Base-by-base conservation (phyloP, 129 eudicot species). In the Escallonia rubra region DNA sequence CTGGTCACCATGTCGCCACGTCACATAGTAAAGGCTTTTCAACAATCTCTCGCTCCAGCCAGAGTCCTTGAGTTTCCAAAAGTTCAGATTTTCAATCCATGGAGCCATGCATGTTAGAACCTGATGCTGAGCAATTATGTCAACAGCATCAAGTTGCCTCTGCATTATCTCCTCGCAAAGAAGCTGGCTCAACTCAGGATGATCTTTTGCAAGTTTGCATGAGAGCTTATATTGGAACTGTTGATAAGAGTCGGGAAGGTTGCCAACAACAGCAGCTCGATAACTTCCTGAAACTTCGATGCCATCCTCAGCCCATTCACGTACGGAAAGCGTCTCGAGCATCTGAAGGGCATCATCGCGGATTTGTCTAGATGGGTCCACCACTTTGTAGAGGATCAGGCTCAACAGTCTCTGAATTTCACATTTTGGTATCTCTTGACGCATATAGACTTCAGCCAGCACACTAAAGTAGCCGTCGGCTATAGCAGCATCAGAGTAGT, bases 391-490 rank as follows among this genome's bases (percentile, higher is more conserved):
- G 34, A 93, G 95, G 69, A 93, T 93, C 15, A 93, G 82, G 83
- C 95, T 86, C 63, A 93, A 71, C 54, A 93, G 89, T 73, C 99
- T 83, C 69, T 93, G 99, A 63, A 93, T 86, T 79, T 93, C 99
- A 76, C 99, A 93, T 80, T 93, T 93, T 16, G 99, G 96, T 67
- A 93, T 89, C 73, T 89, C 99, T 81, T 93, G 99, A 34, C 96
- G 96, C 99, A 93, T 93, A 84, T 93, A 93, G 57, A 93, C 99
- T 74, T 93, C 99, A 41, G 99, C 99, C 59, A 93, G 86, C 55
- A 89, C 99, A 61, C 99, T 93, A 66, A 93, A 93, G 85, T 93
- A 93, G 59, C 99, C 99, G 72, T 93, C 99, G n/a, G 99, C 95
- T 78, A 93, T 93, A 45, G 93, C 93, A 60, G 96, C 95, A 73